Evolutionary conservation across 2,329 filamentous ascomycete genomes (phyloP), one percentile per base, ranked within the genome.

Genomic region (Phyllosticta ampelicida): DNA sequence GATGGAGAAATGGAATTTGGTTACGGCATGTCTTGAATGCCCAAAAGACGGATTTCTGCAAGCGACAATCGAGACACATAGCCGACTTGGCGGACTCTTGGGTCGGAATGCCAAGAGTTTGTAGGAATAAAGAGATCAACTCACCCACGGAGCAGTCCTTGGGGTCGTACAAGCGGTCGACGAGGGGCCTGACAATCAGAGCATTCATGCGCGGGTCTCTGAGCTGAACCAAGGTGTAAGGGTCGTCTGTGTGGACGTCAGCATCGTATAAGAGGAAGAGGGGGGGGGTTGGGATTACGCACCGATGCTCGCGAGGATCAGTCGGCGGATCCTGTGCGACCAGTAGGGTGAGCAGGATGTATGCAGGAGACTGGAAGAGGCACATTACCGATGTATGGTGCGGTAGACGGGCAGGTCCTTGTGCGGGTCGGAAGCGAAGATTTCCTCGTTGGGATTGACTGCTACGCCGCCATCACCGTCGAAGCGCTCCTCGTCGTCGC

Each of bases 181-280:
- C 87, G 23, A 94, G 74, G 0, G 89, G 89, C 60, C 89, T 82
- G 19, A 94, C 85, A 51, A 94, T 85, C 1, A 86, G 80, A 54
- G 89, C 81, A 68, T 94, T 94, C 77, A 94, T 90, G 60, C 88
- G 82, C 58, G 90, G 85, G 69, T 90, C 87, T 66, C 86, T 82
- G 62, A 95, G 76, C 75, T 94, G 89, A 64, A 90, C 86, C 58
- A 87, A 75, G 59, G 83, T 89, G 67, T 84, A 84, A 21, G 81
- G 81, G 68, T 84, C 81, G 69, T 84, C 81, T 79, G 63, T 51
- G 30, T 13, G 13, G 36, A 44, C 48, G n/a, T 58, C 48, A 58
- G 55, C 55, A 18, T 19, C 10, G 28, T 8, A 29, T n/a, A 6
- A 49, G 23, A 28, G 36, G 53, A 54, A 23, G 51, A 50, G 20